Conservation (phyloP, 768 basidiomycete species). For the Fistulinella prunicolor region DNA sequence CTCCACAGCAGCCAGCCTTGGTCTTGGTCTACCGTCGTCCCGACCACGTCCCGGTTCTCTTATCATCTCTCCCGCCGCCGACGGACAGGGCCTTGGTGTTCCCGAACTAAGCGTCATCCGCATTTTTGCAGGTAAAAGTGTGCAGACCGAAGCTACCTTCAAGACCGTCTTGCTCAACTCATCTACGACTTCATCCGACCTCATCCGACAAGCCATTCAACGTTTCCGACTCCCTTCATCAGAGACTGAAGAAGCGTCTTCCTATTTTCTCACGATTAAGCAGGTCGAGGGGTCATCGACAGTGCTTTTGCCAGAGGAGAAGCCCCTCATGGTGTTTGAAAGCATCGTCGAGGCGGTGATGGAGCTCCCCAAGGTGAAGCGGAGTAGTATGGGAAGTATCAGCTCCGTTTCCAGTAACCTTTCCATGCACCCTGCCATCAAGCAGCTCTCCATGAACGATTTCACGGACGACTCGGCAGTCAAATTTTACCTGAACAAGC, state of each 20-base stretch:
- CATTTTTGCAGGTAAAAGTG: slow-evolving; percentile 87
- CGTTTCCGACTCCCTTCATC: slow-evolving; percentile 79
- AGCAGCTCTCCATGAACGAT: slow-evolving; percentile 92
- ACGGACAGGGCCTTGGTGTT: slow-evolving; percentile 59
- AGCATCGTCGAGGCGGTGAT: slow-evolving; percentile 75
- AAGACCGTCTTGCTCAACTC: slow-evolving; percentile 94
- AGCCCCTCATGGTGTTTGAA: slow-evolving; percentile 89
- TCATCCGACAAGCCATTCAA: slow-evolving; percentile 90
- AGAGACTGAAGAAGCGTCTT: slow-evolving; percentile 48
- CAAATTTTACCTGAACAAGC: slow-evolving; percentile 91
- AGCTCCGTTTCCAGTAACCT: slow-evolving; percentile 91
- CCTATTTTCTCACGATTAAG: slow-evolving; percentile 90
- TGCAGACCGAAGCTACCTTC: slow-evolving; percentile 95
- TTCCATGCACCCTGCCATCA: slow-evolving; percentile 93
- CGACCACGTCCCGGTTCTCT: slow-evolving; percentile 77
- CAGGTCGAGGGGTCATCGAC: slow-evolving; percentile 88
- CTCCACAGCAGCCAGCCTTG: slow-evolving; percentile 41
- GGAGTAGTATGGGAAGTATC: slow-evolving; percentile 91
- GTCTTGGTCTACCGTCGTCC: slow-evolving; percentile 46
- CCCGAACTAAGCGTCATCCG: slow-evolving; percentile 93
- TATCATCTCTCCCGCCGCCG: slow-evolving; percentile 59
- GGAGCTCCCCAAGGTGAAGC: slow-evolving; percentile 84
- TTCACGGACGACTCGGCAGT: slow-evolving; percentile 96
- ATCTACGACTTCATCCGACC: slow-evolving; percentile 77
- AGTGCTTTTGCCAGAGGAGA: slow-evolving; percentile 64